These are phyloP conservation scores for Trametes coccinea DNA, from an alignment of 768 basidiomycete genomes.

Conservation along the genomic window DNA sequence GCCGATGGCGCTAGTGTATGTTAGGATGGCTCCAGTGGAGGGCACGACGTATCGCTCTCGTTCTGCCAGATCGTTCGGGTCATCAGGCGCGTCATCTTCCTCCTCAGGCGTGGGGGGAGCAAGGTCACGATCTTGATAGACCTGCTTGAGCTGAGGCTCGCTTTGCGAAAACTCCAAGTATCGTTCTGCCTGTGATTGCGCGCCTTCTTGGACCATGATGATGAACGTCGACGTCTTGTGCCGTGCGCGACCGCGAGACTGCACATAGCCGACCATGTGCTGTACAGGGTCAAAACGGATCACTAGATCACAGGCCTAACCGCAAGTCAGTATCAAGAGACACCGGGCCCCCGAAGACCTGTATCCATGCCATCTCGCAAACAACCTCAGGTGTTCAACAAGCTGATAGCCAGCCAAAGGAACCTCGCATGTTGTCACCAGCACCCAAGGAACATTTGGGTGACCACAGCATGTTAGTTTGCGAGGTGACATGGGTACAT, in stretches of 20 bases:
- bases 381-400: not conserved
- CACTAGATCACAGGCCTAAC: slow-evolving; percentile 79
- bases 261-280: slow-evolving; percentile 86
- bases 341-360: not conserved
- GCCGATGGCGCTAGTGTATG: slow-evolving; percentile 72
- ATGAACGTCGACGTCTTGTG: slow-evolving; percentile 76
- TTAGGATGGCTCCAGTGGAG: slow-evolving; percentile 74
- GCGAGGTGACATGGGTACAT: not conserved
- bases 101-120: slow-evolving; percentile 27
- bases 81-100: slow-evolving; percentile 43
- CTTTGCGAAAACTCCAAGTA: slow-evolving; percentile 59
- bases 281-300: slow-evolving; percentile 82
- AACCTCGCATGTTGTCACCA: slow-evolving; percentile 2
- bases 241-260: slow-evolving; percentile 85
- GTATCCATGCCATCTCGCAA: slow-evolving; percentile 4
- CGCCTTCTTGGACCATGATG: slow-evolving; percentile 73
- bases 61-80: slow-evolving; percentile 56
- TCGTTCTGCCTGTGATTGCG: slow-evolving; percentile 51
- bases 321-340: slow-evolving; percentile 4
- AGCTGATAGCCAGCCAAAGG: slow-evolving; percentile 9
- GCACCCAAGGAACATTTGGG: slow-evolving; percentile 13
- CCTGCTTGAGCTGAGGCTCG: slow-evolving; percentile 63
- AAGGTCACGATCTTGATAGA: slow-evolving; percentile 54
- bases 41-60: slow-evolving; percentile 76
- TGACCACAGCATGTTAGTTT: slow-evolving; percentile 13